A percentile compares a stretch with the other conserved stretches of the same genome.
Evolutionary conservation across 306 rosid genomes (phyloP).

Genomic region (Pyrus communis): DNA sequence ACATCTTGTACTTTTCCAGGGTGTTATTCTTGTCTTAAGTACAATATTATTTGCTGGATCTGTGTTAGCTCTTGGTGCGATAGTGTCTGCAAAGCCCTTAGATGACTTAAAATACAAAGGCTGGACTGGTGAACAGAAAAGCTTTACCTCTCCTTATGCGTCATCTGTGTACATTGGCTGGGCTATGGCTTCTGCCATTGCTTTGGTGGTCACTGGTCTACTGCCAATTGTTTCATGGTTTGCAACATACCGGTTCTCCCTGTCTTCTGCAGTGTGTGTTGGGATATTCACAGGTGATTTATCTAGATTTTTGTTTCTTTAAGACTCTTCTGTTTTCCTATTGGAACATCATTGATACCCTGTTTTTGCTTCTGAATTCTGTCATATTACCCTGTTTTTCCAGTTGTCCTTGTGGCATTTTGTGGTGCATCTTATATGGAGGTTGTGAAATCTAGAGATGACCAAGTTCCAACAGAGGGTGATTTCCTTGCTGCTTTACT

Average conservation of each 20-base stretch:
- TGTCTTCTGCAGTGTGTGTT: constrained; percentile 75
- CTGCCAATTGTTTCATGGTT: constrained; percentile 97
- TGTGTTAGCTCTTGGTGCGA: constrained; percentile 76
- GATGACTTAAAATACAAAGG: constrained; percentile 86
- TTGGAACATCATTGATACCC: constrained; percentile 4
- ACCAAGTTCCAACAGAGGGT: constrained; percentile 65
- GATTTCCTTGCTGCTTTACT: constrained; percentile 98
- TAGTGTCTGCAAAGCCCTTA: constrained; percentile 89
- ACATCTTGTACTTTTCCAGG: constrained; percentile 41
- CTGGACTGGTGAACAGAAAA: constrained; percentile 67
- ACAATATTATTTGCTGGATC: constrained; percentile 67
- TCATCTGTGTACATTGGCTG: constrained; percentile 89
- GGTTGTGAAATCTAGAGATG: constrained; percentile 73
- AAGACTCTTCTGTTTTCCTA: background rate
- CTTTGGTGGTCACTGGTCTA: constrained; percentile 74
- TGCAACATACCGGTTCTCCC: constrained; percentile 84
- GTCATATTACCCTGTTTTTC: background rate
- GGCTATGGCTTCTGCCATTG: constrained; percentile 93
- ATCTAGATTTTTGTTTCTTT: background rate
- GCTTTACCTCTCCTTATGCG: constrained; percentile 72
- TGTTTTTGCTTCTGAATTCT: background rate
- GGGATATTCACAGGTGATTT: constrained; percentile 80
- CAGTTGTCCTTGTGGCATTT: constrained; percentile 83
- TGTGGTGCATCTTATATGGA: constrained; percentile 88
- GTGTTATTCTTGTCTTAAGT: constrained; percentile 63